phyloP scores from a whole-genome alignment of 129 eudicot species.

The Centrapalus pauciflorus region DNA sequence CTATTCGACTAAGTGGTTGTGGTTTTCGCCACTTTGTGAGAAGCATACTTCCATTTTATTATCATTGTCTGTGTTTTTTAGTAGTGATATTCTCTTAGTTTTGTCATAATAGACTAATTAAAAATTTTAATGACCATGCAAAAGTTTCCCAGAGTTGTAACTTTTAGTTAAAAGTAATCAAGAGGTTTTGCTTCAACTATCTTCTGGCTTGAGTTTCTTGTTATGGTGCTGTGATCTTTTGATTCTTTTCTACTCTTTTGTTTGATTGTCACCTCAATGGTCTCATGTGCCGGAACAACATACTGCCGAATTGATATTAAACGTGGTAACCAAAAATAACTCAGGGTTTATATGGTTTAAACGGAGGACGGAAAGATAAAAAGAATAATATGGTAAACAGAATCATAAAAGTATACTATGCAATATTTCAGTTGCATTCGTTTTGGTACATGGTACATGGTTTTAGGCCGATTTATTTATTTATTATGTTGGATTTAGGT shows the following conservation, averaged over 20 bases:
- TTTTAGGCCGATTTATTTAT: no score
- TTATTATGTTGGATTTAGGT: no score
- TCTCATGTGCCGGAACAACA: no score
- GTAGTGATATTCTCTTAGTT: neutral
- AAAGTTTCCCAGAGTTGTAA: neutral
- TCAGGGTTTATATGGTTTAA: no score
- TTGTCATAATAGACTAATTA: conserved; percentile 2
- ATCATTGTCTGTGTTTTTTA: conserved; percentile 4
- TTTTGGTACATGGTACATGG: no score
- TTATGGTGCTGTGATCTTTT: neutral
- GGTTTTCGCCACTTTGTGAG: neutral
- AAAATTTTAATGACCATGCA: neutral
- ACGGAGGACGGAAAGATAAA: no score
- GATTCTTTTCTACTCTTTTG: neutral
- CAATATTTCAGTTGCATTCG: no score
- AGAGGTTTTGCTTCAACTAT: neutral
- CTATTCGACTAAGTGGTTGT: conserved; percentile 50
- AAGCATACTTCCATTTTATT: neutral
- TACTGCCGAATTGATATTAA: no score
- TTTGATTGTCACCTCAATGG: neutral
- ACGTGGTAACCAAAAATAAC: no score
- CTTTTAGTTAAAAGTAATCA: neutral
- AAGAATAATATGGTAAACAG: no score
- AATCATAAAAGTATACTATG: no score
- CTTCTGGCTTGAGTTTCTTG: neutral